Percentiles rank a stretch among this genome's conserved stretches.
Evolutionary conservation across 257 asterid species (phyloP).

Genomic region (Solanum sitiens): DNA sequence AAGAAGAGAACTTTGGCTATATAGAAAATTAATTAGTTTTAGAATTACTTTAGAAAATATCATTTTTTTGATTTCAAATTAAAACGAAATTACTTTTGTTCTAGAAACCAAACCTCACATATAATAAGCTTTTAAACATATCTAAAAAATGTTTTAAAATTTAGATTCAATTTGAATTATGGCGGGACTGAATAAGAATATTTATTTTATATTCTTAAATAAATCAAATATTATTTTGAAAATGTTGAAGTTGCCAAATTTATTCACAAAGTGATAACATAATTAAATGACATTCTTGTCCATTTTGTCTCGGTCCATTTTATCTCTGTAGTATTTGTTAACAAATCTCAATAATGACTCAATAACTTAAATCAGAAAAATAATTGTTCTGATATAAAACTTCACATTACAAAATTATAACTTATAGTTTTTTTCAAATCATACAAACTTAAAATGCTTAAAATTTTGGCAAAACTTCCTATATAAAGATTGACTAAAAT

Average conservation of each 20-base stretch:
- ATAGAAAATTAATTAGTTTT: not conserved
- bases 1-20: not conserved
- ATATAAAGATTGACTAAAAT: not conserved
- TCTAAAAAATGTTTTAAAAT: not conserved
- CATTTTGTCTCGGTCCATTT: no score
- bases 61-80: no score
- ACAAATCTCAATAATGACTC: not conserved
- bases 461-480: not conserved
- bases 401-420: not conserved
- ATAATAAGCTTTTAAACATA: no score
- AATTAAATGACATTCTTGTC: not conserved
- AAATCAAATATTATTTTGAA: no score
- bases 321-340: not conserved
- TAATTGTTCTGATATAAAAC: not conserved
- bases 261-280: not conserved
- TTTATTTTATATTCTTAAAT: no score
- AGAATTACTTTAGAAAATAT: not conserved
- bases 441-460: not conserved
- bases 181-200: no score
- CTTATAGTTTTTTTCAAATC: not conserved
- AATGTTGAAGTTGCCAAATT: no score
- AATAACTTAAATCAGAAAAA: not conserved
- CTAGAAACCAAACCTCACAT: not conserved
- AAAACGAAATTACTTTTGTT: no score
- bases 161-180: no score